Evolutionary conservation across 371 early-diverging fungal genomes (phyloP), one percentile per base, ranked within the genome.

Genomic region (Fennellomyces sp.): DNA sequence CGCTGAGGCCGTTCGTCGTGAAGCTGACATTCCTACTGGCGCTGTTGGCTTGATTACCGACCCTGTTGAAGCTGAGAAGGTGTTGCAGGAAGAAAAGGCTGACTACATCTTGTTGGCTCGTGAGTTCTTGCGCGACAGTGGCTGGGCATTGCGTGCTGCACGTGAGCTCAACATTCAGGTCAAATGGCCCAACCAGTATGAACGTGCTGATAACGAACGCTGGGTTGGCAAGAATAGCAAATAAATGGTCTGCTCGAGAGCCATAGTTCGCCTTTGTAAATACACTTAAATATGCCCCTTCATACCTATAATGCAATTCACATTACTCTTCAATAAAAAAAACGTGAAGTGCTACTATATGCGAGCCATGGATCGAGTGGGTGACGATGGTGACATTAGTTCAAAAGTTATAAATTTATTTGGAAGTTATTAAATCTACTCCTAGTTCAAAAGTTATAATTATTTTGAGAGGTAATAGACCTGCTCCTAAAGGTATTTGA

Each of bases 41-140:
- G 87, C 93, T 4, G 95, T 95, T 0, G 97, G 97, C 0, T 57
- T 81, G 0, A 93, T 96, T 35, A 83, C 78, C 1, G 78, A 81
- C 3, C 79, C 84, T 12, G 45, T 74, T 19, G 86, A 90, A 39
- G 93, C 93, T 0, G 86, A 93, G 28, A 70, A 80, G 1, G 81
- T 96, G 31, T 52, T 96, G 27, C 66, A 84, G 45, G 67, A 73
- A 1, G 86, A 80, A 5, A 66, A 84, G 48, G 94, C 95, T 0
- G 95, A 96, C 68, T 58, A 54, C 12, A 47, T 61, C 26, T 33
- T 61, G 30, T 61, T 89, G 12, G 97, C 84, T 5, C 84, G 96
- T 26, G 85, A 86, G 45, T 90, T 91, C 63, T 68, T 97, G 65
- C 67, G 90, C 17, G 82, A 94, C 42, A 42, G 41, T n/a, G 42